Base-by-base conservation (phyloP, 2,329 filamentous ascomycete genomes). In the Diaporthe aspalathi region DNA sequence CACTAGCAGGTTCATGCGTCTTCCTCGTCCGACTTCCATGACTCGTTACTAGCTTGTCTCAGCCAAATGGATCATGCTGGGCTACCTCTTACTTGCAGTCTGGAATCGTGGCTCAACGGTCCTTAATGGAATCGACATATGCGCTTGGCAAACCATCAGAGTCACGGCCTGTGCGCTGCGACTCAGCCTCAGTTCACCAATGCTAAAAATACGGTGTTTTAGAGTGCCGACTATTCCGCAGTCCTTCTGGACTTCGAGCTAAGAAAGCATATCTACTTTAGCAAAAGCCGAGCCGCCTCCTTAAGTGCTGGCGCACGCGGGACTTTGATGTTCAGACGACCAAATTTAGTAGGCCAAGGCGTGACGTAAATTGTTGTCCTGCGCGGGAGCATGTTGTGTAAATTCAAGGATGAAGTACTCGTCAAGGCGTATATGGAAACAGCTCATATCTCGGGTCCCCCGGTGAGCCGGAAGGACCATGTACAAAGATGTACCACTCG, bases 401-500 rank as follows among this genome's bases (percentile, higher is more conserved):
- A 38, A 62, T 62, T 45, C 24, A 7, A 45, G 38, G 38, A 17
- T 62, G 24, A 45, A 17, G n/a, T n/a, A 45, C 29, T 62, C n/a
- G 40, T 62, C 56, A 29, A 45, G 9, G 17, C 7, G n/a, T 7
- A 3, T n/a, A 45, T 62, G 56, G 9, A 12, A 53, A 29, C 38
- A 12, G 24, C 17, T 62, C 16, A 45, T 45, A 27, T 24, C 16
- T 45, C 22, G 24, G 8, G 8, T 7, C 17, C n/a, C 29, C 16
- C 11, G 6, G 29, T 20, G 52, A 14, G 32, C 9, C 22, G 56
- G 38, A 29, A 62, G 24, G 16, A 16, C 29, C n/a, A 60, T 45
- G 56, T 62, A 62, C 56, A 62, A 62, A 62, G 56, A 62, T 45
- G 17, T 45, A 45, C 14, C 56, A 29, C 38, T 62, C 56, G 9